Evolutionary conservation across 768 basidiomycete species (phyloP).

Genomic region (Mycena epipterygia): DNA sequence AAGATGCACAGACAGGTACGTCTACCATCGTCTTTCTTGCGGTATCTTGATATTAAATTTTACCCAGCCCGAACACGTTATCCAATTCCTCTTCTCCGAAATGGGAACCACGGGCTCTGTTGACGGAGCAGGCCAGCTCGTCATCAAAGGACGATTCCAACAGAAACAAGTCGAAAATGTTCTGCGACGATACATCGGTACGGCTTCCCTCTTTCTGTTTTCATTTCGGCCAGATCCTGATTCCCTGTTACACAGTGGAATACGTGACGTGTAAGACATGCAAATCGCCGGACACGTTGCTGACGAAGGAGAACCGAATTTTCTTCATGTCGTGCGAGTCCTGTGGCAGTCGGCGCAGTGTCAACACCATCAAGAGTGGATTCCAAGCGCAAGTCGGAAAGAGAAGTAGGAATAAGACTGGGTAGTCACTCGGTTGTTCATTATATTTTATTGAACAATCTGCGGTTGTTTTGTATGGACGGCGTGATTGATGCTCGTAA

Average conservation of each 20-base stretch:
- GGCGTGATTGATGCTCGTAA: no score
- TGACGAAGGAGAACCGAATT: constrained; percentile 98
- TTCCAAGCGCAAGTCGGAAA: constrained; percentile 97
- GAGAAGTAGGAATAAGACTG: constrained; percentile 86
- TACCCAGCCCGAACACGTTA: constrained; percentile 92
- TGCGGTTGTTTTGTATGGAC: background rate
- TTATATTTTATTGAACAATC: constrained; percentile 1
- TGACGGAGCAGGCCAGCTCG: constrained; percentile 90
- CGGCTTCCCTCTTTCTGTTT: constrained; percentile 43
- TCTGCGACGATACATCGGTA: constrained; percentile 95
- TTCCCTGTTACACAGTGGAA: constrained; percentile 71
- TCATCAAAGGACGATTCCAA: constrained; percentile 98
- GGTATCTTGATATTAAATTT: background rate
- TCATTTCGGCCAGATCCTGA: background rate
- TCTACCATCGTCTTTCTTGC: background rate
- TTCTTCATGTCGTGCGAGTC: constrained; percentile 98
- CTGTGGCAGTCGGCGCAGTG: constrained; percentile 91
- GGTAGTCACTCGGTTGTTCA: constrained; percentile 51
- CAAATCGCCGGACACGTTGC: constrained; percentile 97
- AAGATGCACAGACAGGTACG: constrained; percentile 90
- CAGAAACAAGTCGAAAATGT: constrained; percentile 99
- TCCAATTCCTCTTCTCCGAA: constrained; percentile 96
- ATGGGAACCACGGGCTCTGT: constrained; percentile 98
- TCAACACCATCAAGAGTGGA: constrained; percentile 98
- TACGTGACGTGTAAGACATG: constrained; percentile 99